Conservation (phyloP, 2,329 filamentous ascomycete species). For the Thielaviopsis ethacetica region DNA sequence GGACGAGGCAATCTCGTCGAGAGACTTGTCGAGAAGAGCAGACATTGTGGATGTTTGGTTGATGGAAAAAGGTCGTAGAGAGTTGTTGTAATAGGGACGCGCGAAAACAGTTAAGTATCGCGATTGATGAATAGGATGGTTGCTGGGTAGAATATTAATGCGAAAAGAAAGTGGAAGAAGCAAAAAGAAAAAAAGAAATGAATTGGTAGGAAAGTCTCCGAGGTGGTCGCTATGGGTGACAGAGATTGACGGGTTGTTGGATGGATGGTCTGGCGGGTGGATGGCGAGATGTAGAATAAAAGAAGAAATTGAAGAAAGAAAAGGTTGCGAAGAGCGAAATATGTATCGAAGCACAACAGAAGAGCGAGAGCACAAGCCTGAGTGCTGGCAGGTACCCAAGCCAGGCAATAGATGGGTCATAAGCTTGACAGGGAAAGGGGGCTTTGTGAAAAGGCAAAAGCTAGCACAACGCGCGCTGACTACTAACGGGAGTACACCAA, state of each 20-base stretch:
- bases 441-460: background rate
- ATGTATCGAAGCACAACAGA: background rate
- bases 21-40: slow-evolving; percentile 89
- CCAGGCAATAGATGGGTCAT: background rate
- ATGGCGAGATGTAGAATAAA: slow-evolving; percentile 10
- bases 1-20: slow-evolving; percentile 90
- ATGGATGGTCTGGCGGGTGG: background rate
- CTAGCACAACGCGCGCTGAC: background rate
- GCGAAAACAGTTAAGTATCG: background rate
- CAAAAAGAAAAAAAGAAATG: background rate
- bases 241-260: background rate
- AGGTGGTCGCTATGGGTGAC: background rate
- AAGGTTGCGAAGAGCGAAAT: background rate
- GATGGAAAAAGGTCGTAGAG: slow-evolving; percentile 4
- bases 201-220: background rate
- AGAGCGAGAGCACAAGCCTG: background rate
- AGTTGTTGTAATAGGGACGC: background rate
- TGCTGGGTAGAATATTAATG: background rate
- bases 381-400: slow-evolving; percentile 5
- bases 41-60: slow-evolving; percentile 46
- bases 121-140: background rate
- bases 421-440: slow-evolving; percentile 2
- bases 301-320: slow-evolving; percentile 12
- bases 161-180: background rate
- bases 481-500: background rate